Percentiles rank a stretch among this genome's conserved stretches.
These are phyloP conservation scores for Aeminium ludgeri DNA, from an alignment of 495 filamentous ascomycete genomes.

Conservation along the genomic window DNA sequence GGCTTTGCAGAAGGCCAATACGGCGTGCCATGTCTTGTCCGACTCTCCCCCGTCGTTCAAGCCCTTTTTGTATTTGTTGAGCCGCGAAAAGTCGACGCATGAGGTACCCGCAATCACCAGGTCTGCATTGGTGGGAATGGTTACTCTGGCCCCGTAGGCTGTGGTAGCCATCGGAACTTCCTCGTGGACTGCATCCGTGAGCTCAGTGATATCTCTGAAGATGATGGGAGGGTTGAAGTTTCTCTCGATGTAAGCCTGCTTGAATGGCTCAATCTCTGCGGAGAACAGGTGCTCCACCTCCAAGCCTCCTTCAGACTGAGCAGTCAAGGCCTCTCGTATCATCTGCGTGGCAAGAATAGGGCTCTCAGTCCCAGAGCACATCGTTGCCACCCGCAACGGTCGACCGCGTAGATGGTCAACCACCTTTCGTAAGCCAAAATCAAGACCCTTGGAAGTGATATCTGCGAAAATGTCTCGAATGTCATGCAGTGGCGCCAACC, in stretches of 20 bases:
- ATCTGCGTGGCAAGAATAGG: conserved; percentile 52
- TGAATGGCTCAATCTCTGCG: conserved; percentile 61
- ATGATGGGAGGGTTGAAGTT: conserved; percentile 49
- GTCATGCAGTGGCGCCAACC: conserved; percentile 31
- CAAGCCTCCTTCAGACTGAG: conserved; percentile 18
- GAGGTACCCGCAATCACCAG: conserved; percentile 60
- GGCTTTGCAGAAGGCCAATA: conserved; percentile 37
- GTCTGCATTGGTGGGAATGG: conserved; percentile 45
- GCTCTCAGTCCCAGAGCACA: conserved; percentile 72
- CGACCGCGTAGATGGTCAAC: conserved; percentile 26
- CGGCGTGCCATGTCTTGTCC: conserved; percentile 47
- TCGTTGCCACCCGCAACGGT: conserved; percentile 48
- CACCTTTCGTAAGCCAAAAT: conserved; percentile 23
- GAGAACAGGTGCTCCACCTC: conserved; percentile 52
- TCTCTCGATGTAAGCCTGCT: conserved; percentile 65
- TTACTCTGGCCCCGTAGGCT: conserved; percentile 44
- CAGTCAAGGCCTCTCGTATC: conserved; percentile 25
- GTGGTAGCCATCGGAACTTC: conserved; percentile 35
- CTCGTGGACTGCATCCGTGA: conserved; percentile 25
- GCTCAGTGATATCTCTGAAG: conserved; percentile 54
- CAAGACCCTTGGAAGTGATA: conserved; percentile 28
- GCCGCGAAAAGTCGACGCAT: conserved; percentile 55
- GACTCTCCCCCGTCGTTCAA: conserved; percentile 47
- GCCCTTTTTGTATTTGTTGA: conserved; percentile 35
- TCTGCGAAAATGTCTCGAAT: conserved; percentile 35